A percentile compares a stretch with the other conserved stretches of the same genome.
Conservation (phyloP, 148 eudicot genomes). For the Rhododendron vialii region DNA sequence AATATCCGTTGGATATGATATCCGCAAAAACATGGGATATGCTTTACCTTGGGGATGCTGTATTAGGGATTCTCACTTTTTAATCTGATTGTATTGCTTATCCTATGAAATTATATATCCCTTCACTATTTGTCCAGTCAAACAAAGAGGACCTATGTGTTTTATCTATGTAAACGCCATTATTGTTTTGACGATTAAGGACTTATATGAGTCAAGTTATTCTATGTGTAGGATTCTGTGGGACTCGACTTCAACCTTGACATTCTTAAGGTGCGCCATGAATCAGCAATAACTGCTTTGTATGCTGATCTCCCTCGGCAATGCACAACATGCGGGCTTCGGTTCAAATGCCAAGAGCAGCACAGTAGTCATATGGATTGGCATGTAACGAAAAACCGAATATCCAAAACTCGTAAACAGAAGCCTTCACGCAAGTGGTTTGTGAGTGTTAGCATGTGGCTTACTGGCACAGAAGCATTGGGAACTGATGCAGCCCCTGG, state of each 20-base stretch:
- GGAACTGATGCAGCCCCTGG: conserved; percentile 81
- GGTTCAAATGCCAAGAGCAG: conserved; percentile 85
- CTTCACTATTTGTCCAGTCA: not conserved
- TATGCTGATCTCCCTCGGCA: conserved; percentile 88
- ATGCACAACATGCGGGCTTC: conserved; percentile 87
- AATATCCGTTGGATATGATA: not conserved
- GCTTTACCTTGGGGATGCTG: not conserved
- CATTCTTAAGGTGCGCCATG: conserved; percentile 76
- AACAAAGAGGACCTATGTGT: not conserved
- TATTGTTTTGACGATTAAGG: not conserved
- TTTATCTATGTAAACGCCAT: not conserved
- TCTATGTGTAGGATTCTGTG: conserved; percentile 53
- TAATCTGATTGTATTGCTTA: not conserved
- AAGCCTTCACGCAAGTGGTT: conserved; percentile 97
- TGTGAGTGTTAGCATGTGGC: conserved; percentile 82
- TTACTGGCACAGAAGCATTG: conserved; percentile 79
- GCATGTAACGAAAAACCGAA: conserved; percentile 88
- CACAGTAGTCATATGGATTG: conserved; percentile 99
- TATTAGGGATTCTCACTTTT: not conserved
- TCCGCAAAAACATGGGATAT: not conserved
- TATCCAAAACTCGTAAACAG: conserved; percentile 76
- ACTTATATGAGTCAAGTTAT: not conserved
- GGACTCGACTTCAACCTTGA: conserved; percentile 85
- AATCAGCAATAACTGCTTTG: conserved; percentile 59
- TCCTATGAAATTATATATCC: not conserved